Evolutionary conservation across 2,329 filamentous ascomycete genomes (phyloP), one percentile per base, ranked within the genome.

Genomic region (Arthroderma sp.): DNA sequence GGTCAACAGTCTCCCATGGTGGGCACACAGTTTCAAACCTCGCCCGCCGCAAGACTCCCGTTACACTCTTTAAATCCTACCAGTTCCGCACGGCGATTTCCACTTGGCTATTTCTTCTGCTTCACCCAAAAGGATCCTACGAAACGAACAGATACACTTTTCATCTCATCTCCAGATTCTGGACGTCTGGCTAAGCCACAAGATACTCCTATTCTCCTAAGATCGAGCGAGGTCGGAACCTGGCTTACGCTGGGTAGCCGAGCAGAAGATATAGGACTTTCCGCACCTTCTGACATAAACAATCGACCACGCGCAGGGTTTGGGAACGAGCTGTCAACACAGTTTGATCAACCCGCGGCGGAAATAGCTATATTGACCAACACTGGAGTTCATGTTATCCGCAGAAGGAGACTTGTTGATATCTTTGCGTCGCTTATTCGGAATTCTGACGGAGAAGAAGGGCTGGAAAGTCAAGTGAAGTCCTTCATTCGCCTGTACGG

Each of bases 251-350:
- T 98, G 15, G 78, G 79, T 28, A 78, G 84, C 55, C 74, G 74
- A 31, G 80, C 82, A 5, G 81, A 94, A 58, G 85, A 84, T 52
- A 77, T 95, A 46, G 86, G 87, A 2, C 65, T 87, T 8, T 77
- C 86, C 29, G 85, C 82, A 1, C 74, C 75, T 40, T 77, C 83
- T 0, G 89, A 87, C 53, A 74, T 78, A 10, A 83, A 83, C 6
- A 73, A 79, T 0, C 67, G 66, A 7, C 75, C 77, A 28, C 83
- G 85, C 0, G 60, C 78, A 22, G 89, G 88, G 0, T 96, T 94
- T 56, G 88, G 89, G 7, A 98, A 98, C 54, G 91, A 98, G 64
- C 71, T 96, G 45, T 86, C 91, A 1, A 83, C 94, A n/a, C 93
- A 98, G 55, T 98, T 91, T 55, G 91, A 98, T 56, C 74, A 84